These are phyloP conservation scores for Bromus sterilis DNA, from an alignment of 176 grass and related monocot genomes.

Conservation along the genomic window DNA sequence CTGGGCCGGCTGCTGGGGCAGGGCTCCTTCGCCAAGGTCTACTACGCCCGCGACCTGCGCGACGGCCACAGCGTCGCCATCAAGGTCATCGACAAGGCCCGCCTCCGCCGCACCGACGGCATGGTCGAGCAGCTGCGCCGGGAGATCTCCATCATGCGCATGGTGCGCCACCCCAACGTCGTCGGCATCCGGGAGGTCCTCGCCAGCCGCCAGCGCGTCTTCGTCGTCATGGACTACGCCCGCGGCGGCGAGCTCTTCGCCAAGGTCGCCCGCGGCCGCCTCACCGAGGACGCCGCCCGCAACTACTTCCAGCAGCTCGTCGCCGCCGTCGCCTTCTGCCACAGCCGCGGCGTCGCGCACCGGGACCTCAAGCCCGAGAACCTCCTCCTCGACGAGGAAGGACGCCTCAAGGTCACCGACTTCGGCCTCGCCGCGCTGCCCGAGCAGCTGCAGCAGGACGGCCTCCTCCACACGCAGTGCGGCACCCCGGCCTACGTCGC, in stretches of 20 bases:
- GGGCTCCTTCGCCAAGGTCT: constrained; percentile 93
- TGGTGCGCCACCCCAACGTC: constrained; percentile 85
- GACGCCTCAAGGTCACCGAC: constrained; percentile 76
- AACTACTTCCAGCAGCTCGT: constrained; percentile 86
- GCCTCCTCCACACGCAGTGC: constrained; percentile 94
- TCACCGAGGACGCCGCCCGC: constrained; percentile 59
- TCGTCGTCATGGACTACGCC: constrained; percentile 89
- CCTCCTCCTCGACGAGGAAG: constrained; percentile 65
- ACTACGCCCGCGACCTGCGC: constrained; percentile 60
- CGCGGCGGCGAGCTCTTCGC: constrained; percentile 78
- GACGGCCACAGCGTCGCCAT: constrained; percentile 69
- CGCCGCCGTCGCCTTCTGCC: constrained; percentile 88
- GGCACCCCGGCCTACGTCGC: constrained; percentile 96
- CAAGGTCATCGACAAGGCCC: constrained; percentile 92
- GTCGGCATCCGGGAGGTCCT: constrained; percentile 84
- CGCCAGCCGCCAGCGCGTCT: constrained; percentile 67
- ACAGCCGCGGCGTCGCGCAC: constrained; percentile 82
- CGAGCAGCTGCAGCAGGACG: constrained; percentile 82
- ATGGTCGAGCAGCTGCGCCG: constrained; percentile 91
- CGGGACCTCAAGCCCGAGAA: constrained; percentile 99
- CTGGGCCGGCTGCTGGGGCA: constrained; percentile 78
- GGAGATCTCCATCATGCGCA: constrained; percentile 86
- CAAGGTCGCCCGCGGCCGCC: constrained; percentile 42
- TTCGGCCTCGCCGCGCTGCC: constrained; percentile 93
- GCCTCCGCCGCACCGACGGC: constrained; percentile 37